These are phyloP conservation scores for Penicillium lagena DNA, from an alignment of 495 filamentous ascomycete species.

Conservation along the genomic window DNA sequence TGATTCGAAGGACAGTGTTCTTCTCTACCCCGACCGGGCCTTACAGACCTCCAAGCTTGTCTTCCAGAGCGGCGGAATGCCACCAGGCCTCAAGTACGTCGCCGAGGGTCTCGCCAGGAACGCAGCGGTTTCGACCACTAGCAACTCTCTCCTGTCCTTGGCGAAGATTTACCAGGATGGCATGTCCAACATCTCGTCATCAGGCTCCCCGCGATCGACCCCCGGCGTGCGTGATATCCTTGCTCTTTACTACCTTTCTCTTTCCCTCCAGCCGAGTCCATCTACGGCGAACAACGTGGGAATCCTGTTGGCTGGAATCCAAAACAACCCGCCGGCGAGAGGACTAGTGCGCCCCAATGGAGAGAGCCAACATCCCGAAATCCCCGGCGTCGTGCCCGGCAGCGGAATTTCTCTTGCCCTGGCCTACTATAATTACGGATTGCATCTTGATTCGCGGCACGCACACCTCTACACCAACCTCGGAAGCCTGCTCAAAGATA, in stretches of 20 bases:
- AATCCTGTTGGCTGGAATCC: constrained; percentile 89
- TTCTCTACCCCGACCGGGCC: constrained; percentile 79
- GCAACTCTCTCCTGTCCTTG: constrained; percentile 89
- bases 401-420: constrained; percentile 85
- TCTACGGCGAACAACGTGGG: constrained; percentile 99
- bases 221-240: constrained; percentile 88
- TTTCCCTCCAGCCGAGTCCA: constrained; percentile 91
- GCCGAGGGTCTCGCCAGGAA: constrained; percentile 65
- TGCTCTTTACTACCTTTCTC: constrained; percentile 90
- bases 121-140: constrained; percentile 86
- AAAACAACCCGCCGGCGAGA: constrained; percentile 58
- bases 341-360: constrained; percentile 24
- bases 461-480: constrained; percentile 98
- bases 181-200: constrained; percentile 72
- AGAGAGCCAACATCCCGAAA: constrained; percentile 40
- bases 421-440: constrained; percentile 90
- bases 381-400: constrained; percentile 77
- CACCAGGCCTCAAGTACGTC: constrained; percentile 78
- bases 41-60: constrained; percentile 79
- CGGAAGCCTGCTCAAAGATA: constrained; percentile 92
- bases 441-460: constrained; percentile 76
- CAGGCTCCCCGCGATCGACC: constrained; percentile 45
- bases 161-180: constrained; percentile 99
- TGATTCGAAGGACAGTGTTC: constrained; percentile 51
- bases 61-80: constrained; percentile 69